A percentile compares a stretch with the other conserved stretches of the same genome.
phyloP scores from a whole-genome alignment of 1,284 basidiomycete species.

The Heimioporus punctisporus region DNA sequence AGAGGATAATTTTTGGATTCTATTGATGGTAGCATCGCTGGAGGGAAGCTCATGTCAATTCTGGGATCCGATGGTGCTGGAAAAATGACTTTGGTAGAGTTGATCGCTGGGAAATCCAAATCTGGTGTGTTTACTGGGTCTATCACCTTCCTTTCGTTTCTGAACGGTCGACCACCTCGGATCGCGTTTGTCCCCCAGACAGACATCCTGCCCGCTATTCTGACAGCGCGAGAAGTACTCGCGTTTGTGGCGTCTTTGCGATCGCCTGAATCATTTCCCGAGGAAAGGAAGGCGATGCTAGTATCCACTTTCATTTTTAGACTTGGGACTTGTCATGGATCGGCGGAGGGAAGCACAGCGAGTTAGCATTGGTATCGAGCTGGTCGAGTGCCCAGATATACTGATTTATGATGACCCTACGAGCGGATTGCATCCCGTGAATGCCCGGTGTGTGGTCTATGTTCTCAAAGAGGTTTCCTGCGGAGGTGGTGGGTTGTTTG shows the following conservation, averaged over 20 bases:
- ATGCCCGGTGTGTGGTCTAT: constrained; percentile 77
- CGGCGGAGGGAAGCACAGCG: constrained; percentile 87
- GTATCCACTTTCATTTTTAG: constrained; percentile 73
- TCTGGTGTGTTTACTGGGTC: constrained; percentile 67
- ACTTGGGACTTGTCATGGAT: constrained; percentile 76
- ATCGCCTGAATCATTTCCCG: constrained; percentile 77
- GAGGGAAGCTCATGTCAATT: constrained; percentile 86
- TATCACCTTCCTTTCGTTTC: constrained; percentile 55
- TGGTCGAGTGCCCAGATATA: constrained; percentile 81
- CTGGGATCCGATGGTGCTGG: constrained; percentile 90
- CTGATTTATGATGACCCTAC: constrained; percentile 87
- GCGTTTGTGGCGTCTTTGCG: constrained; percentile 84
- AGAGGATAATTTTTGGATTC: constrained; percentile 75
- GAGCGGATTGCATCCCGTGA: constrained; percentile 85
- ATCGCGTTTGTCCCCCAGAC: constrained; percentile 89
- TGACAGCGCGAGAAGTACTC: constrained; percentile 85
- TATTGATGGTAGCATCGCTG: constrained; percentile 66
- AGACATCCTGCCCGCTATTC: constrained; percentile 77
- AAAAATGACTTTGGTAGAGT: constrained; percentile 85
- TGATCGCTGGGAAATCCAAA: constrained; percentile 80
- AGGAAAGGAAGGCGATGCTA: constrained; percentile 64
- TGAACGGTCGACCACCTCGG: constrained; percentile 39
- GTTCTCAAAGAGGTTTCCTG: constrained; percentile 77
- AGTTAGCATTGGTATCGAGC: constrained; percentile 83
- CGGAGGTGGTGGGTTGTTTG: constrained; percentile 42